Evolutionary conservation across 1,284 basidiomycete species (phyloP), one percentile per base, ranked within the genome.

Genomic region (Cerioporus squamosus): DNA sequence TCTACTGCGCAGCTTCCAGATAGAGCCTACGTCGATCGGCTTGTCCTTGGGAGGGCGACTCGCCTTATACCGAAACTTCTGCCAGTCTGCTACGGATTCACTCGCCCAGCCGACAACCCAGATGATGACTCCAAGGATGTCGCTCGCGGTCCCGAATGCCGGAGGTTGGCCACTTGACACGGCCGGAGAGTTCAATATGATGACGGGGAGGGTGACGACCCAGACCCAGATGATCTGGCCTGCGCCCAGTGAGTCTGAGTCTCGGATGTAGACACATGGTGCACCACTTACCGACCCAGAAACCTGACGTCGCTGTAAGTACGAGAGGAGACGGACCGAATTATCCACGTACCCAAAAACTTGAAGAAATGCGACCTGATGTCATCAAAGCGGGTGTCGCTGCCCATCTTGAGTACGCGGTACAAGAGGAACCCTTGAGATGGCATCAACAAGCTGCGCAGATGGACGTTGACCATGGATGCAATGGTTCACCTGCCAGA

Each of bases 111-210:
- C 90, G 20, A 90, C 31, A 2, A 70, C 77, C 79, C 86, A 92
- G 6, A 93, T 66, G 43, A 92, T 77, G 57, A 91, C 76, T 0
- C 90, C 90, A 9, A 83, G 81, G 43, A 92, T 85, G 68, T 93
- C 91, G 45, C 82, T 73, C 2, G 81, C 79, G 0, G 83, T 87
- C 1, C 87, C 88, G 66, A 88, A 90, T 0, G 71, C 81, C 61
- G 83, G 80, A 5, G 78, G 79, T 2, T 81, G 81, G 3, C 52
- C 51, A 2, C 77, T 76, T 1, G 84, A 85, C 17, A 90, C 79
- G 2, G 81, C 81, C 2, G 87, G 87, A 2, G 89, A 90, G 68
- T 91, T 90, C 31, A 90, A 74, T 59, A 90, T 85, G 26, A 79
- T 82, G 24, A 88, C 68, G 2, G 88, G 88, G 0, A 90, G 74